phyloP scores from a whole-genome alignment of 768 basidiomycete genomes.

The Calvatia gigantea region DNA sequence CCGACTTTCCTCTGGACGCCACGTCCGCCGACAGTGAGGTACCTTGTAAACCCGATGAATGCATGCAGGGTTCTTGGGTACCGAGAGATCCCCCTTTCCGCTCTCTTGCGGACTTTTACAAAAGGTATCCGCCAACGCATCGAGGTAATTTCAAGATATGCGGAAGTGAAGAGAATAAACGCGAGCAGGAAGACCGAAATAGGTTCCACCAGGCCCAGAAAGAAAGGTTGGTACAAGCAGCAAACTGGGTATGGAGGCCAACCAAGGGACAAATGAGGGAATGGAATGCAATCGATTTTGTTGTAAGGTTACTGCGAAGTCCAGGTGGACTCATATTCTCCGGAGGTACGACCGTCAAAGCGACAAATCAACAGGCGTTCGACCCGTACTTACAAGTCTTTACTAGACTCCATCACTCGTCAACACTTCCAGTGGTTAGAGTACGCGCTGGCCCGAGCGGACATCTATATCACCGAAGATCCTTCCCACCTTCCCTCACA shows the following conservation, averaged over 20 bases:
- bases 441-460: conserved; percentile 10
- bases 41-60: conserved; percentile 13
- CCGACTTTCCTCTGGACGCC: not conserved
- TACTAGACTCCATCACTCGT: conserved; percentile 2
- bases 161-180: not conserved
- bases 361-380: not conserved
- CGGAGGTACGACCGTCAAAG: conserved; percentile 15
- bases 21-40: not conserved
- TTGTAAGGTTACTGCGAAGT: conserved; percentile 15
- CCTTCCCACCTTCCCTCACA: conserved; percentile 8
- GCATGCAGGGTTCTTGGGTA: conserved; percentile 14
- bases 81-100: conserved; percentile 14
- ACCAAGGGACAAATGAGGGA: conserved; percentile 8
- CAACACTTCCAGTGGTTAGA: conserved; percentile 13
- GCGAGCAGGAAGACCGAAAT: conserved; percentile 11
- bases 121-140: conserved; percentile 3
- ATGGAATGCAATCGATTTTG: conserved; percentile 16
- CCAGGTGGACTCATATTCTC: conserved; percentile 18
- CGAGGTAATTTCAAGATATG: conserved; percentile 3
- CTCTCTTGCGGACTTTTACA: conserved; percentile 14
- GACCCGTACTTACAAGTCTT: not conserved
- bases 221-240: conserved; percentile 14
- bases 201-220: conserved; percentile 5
- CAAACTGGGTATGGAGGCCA: conserved; percentile 20
- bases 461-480: conserved; percentile 11